phyloP scores from a whole-genome alignment of 495 filamentous ascomycete genomes.

The Penicillium arizonense region DNA sequence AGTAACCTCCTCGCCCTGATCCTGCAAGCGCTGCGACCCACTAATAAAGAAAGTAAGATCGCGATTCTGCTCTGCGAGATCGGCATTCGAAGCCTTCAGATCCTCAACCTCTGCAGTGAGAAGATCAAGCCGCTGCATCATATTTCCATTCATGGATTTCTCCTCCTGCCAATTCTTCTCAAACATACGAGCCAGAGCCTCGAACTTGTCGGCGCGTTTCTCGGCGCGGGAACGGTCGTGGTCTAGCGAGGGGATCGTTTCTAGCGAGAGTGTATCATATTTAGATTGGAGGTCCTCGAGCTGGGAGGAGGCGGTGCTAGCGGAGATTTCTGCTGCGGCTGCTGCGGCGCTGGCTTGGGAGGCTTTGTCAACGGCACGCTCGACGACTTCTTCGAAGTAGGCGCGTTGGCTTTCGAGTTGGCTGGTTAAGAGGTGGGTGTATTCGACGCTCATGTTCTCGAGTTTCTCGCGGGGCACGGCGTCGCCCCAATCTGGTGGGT shows the following conservation, averaged over 20 bases:
- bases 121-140: slow-evolving; percentile 74
- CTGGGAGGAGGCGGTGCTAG: slow-evolving; percentile 47
- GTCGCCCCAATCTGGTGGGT: slow-evolving; percentile 54
- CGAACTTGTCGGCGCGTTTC: slow-evolving; percentile 65
- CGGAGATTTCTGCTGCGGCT: slow-evolving; percentile 56
- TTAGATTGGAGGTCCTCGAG: slow-evolving; percentile 54
- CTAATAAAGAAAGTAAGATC: slow-evolving; percentile 89
- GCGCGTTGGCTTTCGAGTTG: slow-evolving; percentile 89
- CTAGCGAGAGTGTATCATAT: slow-evolving; percentile 52
- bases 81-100: slow-evolving; percentile 54
- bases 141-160: slow-evolving; percentile 73
- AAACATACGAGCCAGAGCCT: slow-evolving; percentile 70
- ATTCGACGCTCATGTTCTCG: slow-evolving; percentile 88
- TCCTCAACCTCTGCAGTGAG: slow-evolving; percentile 56
- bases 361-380: slow-evolving; percentile 90
- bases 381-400: slow-evolving; percentile 93
- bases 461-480: slow-evolving; percentile 87
- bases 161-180: slow-evolving; percentile 83
- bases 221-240: slow-evolving; percentile 66
- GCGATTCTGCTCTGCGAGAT: slow-evolving; percentile 80
- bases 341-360: slow-evolving; percentile 66
- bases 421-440: slow-evolving; percentile 85
- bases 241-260: slow-evolving; percentile 65
- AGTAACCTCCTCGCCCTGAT: slow-evolving; percentile 59
- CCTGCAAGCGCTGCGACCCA: slow-evolving; percentile 75